Evolutionary conservation across 2,329 filamentous ascomycete species (phyloP).

Genomic region (Penicillium sp.): DNA sequence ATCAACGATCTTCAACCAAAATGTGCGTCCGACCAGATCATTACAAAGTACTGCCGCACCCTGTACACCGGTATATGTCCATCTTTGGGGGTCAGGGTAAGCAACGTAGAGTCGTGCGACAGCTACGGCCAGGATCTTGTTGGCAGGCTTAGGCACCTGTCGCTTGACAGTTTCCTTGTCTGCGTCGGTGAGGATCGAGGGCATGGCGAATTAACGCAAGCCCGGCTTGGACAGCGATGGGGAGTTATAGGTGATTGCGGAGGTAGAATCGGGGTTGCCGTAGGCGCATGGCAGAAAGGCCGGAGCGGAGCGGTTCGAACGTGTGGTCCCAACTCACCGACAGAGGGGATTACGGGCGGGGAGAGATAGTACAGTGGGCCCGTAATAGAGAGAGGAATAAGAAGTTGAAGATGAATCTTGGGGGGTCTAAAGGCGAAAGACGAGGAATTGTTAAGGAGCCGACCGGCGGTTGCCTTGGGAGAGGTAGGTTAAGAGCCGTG

Average conservation of each 20-base stretch:
- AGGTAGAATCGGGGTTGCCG: constrained; percentile 16
- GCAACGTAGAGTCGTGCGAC: constrained; percentile 93
- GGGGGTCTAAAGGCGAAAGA: not conserved
- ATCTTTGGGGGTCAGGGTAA: constrained; percentile 81
- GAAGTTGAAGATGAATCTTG: not conserved
- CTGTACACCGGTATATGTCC: constrained; percentile 92
- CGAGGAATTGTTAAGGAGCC: constrained; percentile 24
- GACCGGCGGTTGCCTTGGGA: constrained; percentile 33
- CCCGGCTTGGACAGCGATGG: constrained; percentile 10
- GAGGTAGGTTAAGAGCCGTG: constrained; percentile 5
- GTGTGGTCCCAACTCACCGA: constrained; percentile 23
- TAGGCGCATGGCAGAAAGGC: constrained; percentile 25
- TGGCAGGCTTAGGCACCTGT: constrained; percentile 86
- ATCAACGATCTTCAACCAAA: constrained; percentile 97
- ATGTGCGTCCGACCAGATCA: constrained; percentile 91
- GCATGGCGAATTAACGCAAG: constrained; percentile 45
- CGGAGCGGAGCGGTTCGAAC: constrained; percentile 19
- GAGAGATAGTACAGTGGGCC: not conserved
- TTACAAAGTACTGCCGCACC: constrained; percentile 90
- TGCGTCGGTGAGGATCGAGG: constrained; percentile 78
- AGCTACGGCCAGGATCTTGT: constrained; percentile 96
- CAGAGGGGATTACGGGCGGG: constrained; percentile 6
- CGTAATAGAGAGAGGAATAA: not conserved
- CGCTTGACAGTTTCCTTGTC: constrained; percentile 97
- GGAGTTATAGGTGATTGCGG: constrained; percentile 11